A percentile compares a stretch with the other conserved stretches of the same genome.
Evolutionary conservation across 805 yeast species (phyloP).

Genomic region (Brettanomyces anomalus): DNA sequence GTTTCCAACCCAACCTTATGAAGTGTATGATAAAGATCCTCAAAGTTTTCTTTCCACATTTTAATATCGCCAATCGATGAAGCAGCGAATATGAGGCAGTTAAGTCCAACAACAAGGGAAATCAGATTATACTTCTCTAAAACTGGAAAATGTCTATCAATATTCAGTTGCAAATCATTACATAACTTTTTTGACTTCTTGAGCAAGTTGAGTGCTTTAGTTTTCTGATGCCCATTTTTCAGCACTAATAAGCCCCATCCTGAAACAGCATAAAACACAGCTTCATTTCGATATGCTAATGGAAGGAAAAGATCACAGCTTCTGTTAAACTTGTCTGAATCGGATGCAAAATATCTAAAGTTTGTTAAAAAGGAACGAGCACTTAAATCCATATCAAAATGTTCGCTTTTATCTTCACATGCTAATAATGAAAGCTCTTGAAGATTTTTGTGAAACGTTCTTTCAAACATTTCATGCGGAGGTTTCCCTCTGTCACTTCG

Average conservation of each 20-base stretch:
- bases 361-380: constrained; percentile 1
- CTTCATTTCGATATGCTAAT: constrained; percentile 1
- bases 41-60: constrained; percentile 16
- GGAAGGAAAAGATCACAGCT: constrained; percentile 1
- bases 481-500: not conserved
- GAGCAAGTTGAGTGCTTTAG: constrained; percentile 1
- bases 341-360: constrained; percentile 3
- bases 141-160: not conserved
- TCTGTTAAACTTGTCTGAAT: constrained; percentile 2
- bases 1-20: constrained; percentile 9
- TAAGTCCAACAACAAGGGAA: constrained; percentile 9
- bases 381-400: constrained; percentile 1
- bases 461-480: not conserved
- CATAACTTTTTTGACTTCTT: constrained; percentile 1
- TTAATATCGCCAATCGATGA: constrained; percentile 12
- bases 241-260: constrained; percentile 3
- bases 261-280: constrained; percentile 1
- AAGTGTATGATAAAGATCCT: constrained; percentile 7
- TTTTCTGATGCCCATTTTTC: not conserved
- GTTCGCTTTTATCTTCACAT: not conserved
- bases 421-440: not conserved
- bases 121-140: constrained; percentile 5
- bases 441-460: not conserved
- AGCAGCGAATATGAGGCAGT: constrained; percentile 12
- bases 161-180: not conserved